Base-by-base conservation (phyloP, 1,284 basidiomycete species). In the Leccinum fuscescens region DNA sequence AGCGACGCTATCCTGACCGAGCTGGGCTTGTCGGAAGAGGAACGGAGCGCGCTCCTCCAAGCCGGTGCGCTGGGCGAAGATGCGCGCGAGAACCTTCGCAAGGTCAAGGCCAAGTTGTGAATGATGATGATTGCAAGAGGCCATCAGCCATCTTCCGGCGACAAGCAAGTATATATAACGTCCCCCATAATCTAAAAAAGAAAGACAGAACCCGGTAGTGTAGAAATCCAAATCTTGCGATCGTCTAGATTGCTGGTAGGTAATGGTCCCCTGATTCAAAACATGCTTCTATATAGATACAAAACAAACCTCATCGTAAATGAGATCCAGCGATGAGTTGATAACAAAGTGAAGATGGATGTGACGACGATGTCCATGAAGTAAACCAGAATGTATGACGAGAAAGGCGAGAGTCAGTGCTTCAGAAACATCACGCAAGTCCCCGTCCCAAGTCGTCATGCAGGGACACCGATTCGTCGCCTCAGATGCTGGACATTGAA, bases 1-100 rank as follows among this genome's bases (percentile, higher is more conserved):
- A 86, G 80, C 6, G 66, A 77, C 8, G 80, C 81, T 50, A 76
- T 87, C 48, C 73, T 88, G 29, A 64, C 57, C 20, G 84, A 84
- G 64, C 62, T 82, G 31, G 83, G 82, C 1, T 49, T 84, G 14
- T 73, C 69, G 12, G 67, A 70, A n/a, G 63, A 63, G 12, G 76
- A 83, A 60, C 67, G 74, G 54, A 66, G 65, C 54, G 58, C 65
- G 55, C 76, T 86, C 59, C 67, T 70, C 5, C 62, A 65, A 17
- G 77, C 80, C 0, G 83, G 83, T 22, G 80, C 79, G 4, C 70
- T 86, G 15, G 77, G 76, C 27, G 65, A 71, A 55, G 67, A 71
- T 31, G 65, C 60, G 4, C 66, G 60, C 35, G 63, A 65, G 17
- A 55, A 58, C n/a, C 29, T 17, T 6, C 9, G 27, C 49, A 61